A percentile compares a stretch with the other conserved stretches of the same genome.
phyloP scores from a whole-genome alignment of 495 filamentous ascomycete species.

The Xylaria cubensis region DNA sequence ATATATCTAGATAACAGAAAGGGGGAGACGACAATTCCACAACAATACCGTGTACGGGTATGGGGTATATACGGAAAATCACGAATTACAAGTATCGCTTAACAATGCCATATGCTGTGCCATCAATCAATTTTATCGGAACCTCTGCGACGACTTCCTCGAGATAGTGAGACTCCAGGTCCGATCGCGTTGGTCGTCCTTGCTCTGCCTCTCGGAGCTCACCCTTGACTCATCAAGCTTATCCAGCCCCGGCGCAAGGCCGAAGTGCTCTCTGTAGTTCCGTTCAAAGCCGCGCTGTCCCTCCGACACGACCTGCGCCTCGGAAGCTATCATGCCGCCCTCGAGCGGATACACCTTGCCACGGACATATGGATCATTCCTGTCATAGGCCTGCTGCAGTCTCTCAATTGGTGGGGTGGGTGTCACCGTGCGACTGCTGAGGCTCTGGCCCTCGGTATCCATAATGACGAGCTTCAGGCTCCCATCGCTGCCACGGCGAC shows the following conservation, averaged over 20 bases:
- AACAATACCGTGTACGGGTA: slow-evolving; percentile 7
- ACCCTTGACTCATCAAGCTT: not conserved
- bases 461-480: slow-evolving; percentile 26
- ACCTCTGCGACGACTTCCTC: slow-evolving; percentile 20
- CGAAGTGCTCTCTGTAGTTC: slow-evolving; percentile 21
- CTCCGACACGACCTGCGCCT: slow-evolving; percentile 28
- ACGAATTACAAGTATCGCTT: slow-evolving; percentile 1
- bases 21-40: not conserved
- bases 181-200: not conserved
- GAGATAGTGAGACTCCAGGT: slow-evolving; percentile 2
- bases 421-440: not conserved
- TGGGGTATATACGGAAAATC: slow-evolving; percentile 14
- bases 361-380: slow-evolving; percentile 20
- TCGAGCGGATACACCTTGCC: slow-evolving; percentile 23
- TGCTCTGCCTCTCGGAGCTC: slow-evolving; percentile 1
- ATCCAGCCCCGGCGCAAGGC: not conserved
- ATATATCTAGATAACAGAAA: slow-evolving; percentile 3
- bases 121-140: not conserved
- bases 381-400: not conserved
- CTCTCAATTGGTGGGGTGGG: not conserved
- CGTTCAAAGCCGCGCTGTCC: slow-evolving; percentile 27
- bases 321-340: not conserved
- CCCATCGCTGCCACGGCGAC: slow-evolving; percentile 17
- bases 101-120: not conserved
- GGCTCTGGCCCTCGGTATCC: slow-evolving; percentile 14